These are phyloP conservation scores for Globisporangium splendens DNA, from an alignment of 352 stramenopile species.

Conservation along the genomic window DNA sequence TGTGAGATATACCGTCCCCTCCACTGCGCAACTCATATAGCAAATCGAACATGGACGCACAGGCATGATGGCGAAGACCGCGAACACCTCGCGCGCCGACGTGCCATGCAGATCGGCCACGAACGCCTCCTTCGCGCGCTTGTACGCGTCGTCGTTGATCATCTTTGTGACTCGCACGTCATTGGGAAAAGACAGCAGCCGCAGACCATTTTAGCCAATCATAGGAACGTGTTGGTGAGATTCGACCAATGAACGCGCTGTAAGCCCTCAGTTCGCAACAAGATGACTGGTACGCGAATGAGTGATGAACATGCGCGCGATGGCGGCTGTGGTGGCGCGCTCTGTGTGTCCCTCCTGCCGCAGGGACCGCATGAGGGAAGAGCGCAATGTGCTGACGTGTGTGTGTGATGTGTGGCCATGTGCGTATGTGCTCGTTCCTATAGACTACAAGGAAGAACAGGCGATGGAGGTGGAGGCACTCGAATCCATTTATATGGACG, in stretches of 20 bases:
- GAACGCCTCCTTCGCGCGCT: slow-evolving; percentile 82
- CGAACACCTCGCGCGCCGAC: slow-evolving; percentile 65
- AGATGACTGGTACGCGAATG: slow-evolving; percentile 58
- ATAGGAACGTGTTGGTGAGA: background rate
- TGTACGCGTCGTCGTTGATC: slow-evolving; percentile 70
- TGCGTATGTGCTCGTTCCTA: slow-evolving; percentile 3
- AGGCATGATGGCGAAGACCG: slow-evolving; percentile 71
- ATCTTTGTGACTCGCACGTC: slow-evolving; percentile 19
- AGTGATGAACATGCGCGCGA: background rate
- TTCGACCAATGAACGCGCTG: slow-evolving; percentile 29
- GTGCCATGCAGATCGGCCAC: slow-evolving; percentile 68
- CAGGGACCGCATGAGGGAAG: too few relatives aligned
- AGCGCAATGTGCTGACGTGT: background rate
- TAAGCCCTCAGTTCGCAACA: slow-evolving; percentile 19
- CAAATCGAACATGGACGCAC: slow-evolving; percentile 21
- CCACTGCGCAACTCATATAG: background rate
- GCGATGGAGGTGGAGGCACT: slow-evolving; percentile 88
- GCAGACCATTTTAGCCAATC: slow-evolving; percentile 24
- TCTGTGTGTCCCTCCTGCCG: too few relatives aligned
- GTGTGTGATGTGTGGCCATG: slow-evolving; percentile 4
- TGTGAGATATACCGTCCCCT: background rate
- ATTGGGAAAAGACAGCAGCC: background rate
- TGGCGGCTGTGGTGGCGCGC: background rate
- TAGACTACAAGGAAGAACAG: slow-evolving; percentile 88
- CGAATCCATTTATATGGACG: slow-evolving; percentile 89